Evolutionary conservation across 495 filamentous ascomycete genomes (phyloP).

Genomic region (Talaromyces thailandensis): DNA sequence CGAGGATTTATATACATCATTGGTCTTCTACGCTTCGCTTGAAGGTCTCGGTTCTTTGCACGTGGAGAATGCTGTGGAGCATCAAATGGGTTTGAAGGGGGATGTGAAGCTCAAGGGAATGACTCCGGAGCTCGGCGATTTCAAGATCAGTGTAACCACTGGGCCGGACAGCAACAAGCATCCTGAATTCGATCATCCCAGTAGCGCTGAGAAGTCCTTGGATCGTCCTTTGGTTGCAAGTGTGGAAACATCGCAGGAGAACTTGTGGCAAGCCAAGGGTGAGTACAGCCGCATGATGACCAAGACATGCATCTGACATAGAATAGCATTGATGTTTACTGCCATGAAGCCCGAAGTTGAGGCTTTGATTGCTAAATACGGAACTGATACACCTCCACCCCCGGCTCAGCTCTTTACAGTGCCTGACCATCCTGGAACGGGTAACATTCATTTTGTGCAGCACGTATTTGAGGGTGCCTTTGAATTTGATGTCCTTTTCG

Average conservation of each 20-base stretch:
- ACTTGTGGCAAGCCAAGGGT: constrained; percentile 82
- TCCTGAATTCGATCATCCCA: constrained; percentile 52
- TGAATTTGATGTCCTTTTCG: constrained; percentile 89
- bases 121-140: constrained; percentile 70
- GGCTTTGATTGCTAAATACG: constrained; percentile 55
- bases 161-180: constrained; percentile 53
- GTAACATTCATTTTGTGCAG: constrained; percentile 85
- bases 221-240: constrained; percentile 69
- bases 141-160: constrained; percentile 69
- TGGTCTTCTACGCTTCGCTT: constrained; percentile 72
- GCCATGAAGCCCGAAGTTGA: constrained; percentile 73
- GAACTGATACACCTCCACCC: constrained; percentile 64
- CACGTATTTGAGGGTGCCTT: constrained; percentile 88
- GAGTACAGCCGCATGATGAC: constrained; percentile 8
- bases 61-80: constrained; percentile 41
- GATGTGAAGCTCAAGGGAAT: constrained; percentile 69
- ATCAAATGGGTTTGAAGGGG: constrained; percentile 53
- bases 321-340: constrained; percentile 55
- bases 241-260: constrained; percentile 52
- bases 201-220: constrained; percentile 64
- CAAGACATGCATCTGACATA: background rate
- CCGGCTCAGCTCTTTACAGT: constrained; percentile 82
- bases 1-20: constrained; percentile 57
- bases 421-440: constrained; percentile 53
- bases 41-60: constrained; percentile 67